phyloP scores from a whole-genome alignment of 139 green algal genomes.

The Astrephomene gubernaculifera region DNA sequence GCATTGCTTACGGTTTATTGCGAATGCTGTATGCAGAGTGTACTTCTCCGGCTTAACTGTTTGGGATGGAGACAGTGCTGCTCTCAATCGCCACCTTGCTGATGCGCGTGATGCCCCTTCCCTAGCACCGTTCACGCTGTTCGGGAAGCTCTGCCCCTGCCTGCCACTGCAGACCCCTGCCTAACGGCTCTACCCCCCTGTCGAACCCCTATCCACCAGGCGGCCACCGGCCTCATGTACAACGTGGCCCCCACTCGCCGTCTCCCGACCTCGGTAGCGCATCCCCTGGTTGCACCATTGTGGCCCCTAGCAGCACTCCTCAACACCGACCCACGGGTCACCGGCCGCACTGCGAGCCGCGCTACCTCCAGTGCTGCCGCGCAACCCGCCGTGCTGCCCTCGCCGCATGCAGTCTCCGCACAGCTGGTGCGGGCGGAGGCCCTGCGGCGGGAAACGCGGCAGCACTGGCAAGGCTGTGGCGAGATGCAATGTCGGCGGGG shows the following conservation, averaged over 20 bases:
- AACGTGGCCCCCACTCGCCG: conserved; percentile 22
- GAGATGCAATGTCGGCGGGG: neutral
- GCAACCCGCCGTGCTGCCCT: neutral
- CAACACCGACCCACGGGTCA: neutral
- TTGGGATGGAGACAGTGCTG: neutral
- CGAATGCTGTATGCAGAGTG: neutral
- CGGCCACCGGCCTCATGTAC: neutral
- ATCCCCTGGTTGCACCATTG: conserved; percentile 12
- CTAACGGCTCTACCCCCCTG: neutral
- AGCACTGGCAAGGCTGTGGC: neutral
- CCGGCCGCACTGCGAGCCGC: neutral
- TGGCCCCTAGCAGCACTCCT: conserved; percentile 37
- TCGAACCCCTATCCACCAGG: neutral
- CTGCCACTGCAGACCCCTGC: neutral
- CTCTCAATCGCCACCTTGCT: too few relatives aligned
- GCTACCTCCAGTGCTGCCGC: too few relatives aligned
- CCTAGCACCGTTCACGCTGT: too few relatives aligned
- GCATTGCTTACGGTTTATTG: neutral
- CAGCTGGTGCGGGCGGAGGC: neutral
- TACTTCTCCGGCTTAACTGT: neutral
- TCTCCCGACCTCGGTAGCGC: neutral
- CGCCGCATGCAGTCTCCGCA: neutral
- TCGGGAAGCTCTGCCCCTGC: too few relatives aligned
- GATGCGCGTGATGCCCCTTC: too few relatives aligned
- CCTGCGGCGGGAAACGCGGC: neutral